Base-by-base conservation (phyloP, 345 rosid genomes). In the Eucalyptus globulus region DNA sequence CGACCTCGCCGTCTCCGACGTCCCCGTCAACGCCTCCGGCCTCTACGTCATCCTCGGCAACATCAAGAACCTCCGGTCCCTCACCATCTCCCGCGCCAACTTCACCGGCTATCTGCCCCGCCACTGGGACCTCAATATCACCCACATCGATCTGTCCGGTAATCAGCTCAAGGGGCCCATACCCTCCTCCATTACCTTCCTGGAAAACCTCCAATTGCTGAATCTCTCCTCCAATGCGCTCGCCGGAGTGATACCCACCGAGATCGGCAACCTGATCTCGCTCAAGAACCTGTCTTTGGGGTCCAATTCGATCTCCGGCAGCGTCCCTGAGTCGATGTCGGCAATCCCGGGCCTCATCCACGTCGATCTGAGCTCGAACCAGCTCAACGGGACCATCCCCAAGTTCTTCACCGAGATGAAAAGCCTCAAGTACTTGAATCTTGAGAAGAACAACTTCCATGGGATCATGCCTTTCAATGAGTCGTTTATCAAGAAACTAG, bases 401-500 rank as follows among this genome's bases (percentile, higher is more conserved):
- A 92, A 85, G 87, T 97, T 96, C 93, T 92, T 98, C 89, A 45
- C 98, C 4, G 89, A 94, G 76, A 91, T 97, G 95, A 97, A 94
- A 95, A 87, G 86, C 5, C 92, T 98, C 60, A 96, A 91, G 92
- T 93, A 94, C 91, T 89, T 97, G 92, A 95, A 98, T 89, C 97
- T 98, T 14, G 97, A 92, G 89, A 93, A 92, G 93, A 98, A 98
- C 72, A 88, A 31, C 45, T 93, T 98, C 88, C 96, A 92, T 90
- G 99, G 99, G 37, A 96, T 95, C 44, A 89, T 98, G 80, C 99
- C 99, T 6, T 98, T 97, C 95, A 95, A 96, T 90, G 93, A 92
- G 12, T 94, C 95, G 72, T 95, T 98, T 87, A 88, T 98, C 62
- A 93, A 95, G 90, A 94, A 89, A 67, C 91, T 97, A 22, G 90